Percentiles rank a stretch among this genome's conserved stretches.
Evolutionary conservation across 1,284 basidiomycete genomes (phyloP).

Genomic region (Fomitopsis pinicola): DNA sequence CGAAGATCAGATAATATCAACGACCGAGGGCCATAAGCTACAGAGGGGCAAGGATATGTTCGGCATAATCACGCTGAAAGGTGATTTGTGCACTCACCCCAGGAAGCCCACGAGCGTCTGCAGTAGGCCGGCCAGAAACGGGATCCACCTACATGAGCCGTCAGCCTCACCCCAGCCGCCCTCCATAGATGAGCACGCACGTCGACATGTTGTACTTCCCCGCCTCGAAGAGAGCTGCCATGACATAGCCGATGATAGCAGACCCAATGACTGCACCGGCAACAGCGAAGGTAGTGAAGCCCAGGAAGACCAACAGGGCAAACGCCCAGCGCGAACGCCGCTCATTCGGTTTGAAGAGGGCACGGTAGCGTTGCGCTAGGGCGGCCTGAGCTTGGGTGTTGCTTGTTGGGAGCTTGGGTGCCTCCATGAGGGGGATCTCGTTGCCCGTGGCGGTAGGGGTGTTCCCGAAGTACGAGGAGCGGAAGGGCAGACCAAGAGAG

Average conservation of each 20-base stretch:
- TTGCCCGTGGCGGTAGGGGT: constrained; percentile 4
- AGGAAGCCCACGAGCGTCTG: constrained; percentile 66
- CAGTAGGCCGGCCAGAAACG: constrained; percentile 72
- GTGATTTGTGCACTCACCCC: constrained; percentile 38
- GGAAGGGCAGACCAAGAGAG: constrained; percentile 7
- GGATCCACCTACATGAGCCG: constrained; percentile 63
- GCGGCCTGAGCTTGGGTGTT: not conserved
- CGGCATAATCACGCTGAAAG: too few species aligned
- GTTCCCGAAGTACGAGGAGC: constrained; percentile 13
- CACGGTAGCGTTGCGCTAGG: constrained; percentile 11
- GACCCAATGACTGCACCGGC: constrained; percentile 66
- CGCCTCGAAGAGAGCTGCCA: constrained; percentile 66
- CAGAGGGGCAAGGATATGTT: not conserved
- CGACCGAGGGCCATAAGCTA: constrained; percentile 54
- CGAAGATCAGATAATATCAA: constrained; percentile 42
- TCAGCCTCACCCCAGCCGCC: not conserved
- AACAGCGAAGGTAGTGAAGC: constrained; percentile 52
- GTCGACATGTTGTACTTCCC: constrained; percentile 77
- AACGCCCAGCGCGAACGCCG: constrained; percentile 57
- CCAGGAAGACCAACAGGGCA: constrained; percentile 61
- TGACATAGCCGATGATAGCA: constrained; percentile 66
- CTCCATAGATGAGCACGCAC: constrained; percentile 36
- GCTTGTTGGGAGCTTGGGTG: not conserved
- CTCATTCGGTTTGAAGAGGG: constrained; percentile 37
- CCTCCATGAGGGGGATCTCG: constrained; percentile 10